Percentiles rank a stretch among this genome's conserved stretches.
These are phyloP conservation scores for Lodderomyces metapsilosis DNA, from an alignment of 1,139 yeast genomes.

Conservation along the genomic window DNA sequence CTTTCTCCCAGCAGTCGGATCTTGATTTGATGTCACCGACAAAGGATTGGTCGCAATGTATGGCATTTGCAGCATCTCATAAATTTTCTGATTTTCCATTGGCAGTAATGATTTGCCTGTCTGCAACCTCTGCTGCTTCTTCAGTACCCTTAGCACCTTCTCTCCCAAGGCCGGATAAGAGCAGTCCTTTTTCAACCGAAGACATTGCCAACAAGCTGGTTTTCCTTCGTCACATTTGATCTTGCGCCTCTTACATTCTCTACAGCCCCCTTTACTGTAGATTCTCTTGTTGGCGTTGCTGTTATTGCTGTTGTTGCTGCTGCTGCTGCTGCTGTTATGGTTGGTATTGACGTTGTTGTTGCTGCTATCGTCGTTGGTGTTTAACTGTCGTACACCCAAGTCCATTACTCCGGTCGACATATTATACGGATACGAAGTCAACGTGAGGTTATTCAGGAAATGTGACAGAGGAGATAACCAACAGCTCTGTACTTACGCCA, in stretches of 20 bases:
- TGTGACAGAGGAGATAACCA: no score
- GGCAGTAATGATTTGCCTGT: constrained; percentile 3
- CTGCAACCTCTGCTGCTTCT: constrained; percentile 16
- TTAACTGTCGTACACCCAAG: constrained; percentile 7
- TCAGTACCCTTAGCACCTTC: constrained; percentile 28
- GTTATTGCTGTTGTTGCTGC: constrained; percentile 3
- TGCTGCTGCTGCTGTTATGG: no score
- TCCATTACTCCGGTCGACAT: constrained; percentile 11
- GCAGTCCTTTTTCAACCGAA: constrained; percentile 32
- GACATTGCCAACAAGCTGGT: constrained; percentile 53
- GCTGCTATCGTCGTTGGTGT: constrained; percentile 4
- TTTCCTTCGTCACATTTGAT: constrained; percentile 59
- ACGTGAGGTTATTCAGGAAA: not conserved
- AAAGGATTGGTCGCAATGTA: not conserved
- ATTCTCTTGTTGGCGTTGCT: constrained; percentile 14
- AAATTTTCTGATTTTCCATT: constrained; percentile 3
- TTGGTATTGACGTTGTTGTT: no score
- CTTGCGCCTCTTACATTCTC: constrained; percentile 42
- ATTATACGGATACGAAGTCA: not conserved
- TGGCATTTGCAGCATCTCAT: not conserved
- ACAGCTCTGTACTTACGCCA: no score
- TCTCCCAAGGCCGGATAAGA: constrained; percentile 35
- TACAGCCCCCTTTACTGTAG: constrained; percentile 39
- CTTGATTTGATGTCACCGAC: not conserved
- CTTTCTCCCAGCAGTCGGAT: not conserved